phyloP scores from a whole-genome alignment of 306 rosid genomes.

The Pterocarpus macrocarpus region DNA sequence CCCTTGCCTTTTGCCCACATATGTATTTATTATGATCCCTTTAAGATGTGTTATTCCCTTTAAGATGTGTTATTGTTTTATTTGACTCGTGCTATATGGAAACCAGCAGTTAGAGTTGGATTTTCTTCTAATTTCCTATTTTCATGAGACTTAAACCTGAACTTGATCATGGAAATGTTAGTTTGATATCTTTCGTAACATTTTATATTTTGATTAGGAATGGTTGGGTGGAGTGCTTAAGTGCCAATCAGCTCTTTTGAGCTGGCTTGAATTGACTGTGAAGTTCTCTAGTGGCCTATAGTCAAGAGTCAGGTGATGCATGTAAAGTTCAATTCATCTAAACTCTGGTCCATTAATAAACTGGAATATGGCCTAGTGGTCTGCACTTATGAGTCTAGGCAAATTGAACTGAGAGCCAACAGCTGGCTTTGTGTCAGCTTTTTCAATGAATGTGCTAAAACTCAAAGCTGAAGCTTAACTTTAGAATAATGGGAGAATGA shows the following conservation, averaged over 20 bases:
- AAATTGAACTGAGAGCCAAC: constrained; percentile 8
- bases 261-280: constrained; percentile 19
- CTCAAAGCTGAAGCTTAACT: neutral
- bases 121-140: constrained; percentile 23
- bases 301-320: neutral
- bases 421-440: neutral
- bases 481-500: constrained; percentile 7
- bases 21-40: constrained; percentile 34
- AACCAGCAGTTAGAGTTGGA: constrained; percentile 23
- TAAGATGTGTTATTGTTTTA: constrained; percentile 32
- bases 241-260: constrained; percentile 19
- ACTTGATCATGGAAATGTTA: constrained; percentile 11
- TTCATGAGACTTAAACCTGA: constrained; percentile 10
- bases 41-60: constrained; percentile 36
- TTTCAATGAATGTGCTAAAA: neutral
- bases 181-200: neutral
- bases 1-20: constrained; percentile 46
- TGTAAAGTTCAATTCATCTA: constrained; percentile 6
- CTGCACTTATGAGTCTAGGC: neutral
- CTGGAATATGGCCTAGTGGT: constrained; percentile 3
- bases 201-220: neutral
- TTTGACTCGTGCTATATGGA: constrained; percentile 23
- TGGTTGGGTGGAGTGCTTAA: constrained; percentile 17
- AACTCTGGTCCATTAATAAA: neutral
- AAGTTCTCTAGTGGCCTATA: constrained; percentile 2